Evolutionary conservation across 192 early-diverging fungal species (phyloP), one percentile per base, ranked within the genome.

Genomic region (Backusella circina): DNA sequence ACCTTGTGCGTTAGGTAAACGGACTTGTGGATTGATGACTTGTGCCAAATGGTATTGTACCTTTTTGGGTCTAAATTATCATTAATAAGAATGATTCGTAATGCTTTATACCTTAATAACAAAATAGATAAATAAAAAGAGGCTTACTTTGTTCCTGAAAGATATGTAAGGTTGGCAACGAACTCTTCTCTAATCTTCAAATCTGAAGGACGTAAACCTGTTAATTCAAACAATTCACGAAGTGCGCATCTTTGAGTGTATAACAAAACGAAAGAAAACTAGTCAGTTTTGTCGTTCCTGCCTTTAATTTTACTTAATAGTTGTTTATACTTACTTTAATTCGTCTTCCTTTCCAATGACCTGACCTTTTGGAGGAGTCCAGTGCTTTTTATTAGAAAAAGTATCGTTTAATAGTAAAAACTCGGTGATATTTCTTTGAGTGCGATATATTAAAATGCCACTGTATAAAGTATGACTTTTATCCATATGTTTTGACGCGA

Each of bases 371-470:
- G 95, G 95, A 71, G 91, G 89, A 44, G 86, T 88, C 94, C 95
- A 96, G 81, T 95, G 90, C 75, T 88, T 85, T 76, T 93, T 92
- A 79, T 93, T 88, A 70, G 90, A 82, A 73, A 89, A 93, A 67
- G 92, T 88, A 84, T 94, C 92, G 87, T 94, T 91, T 78, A 94
- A 86, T 77, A 96, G 85, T 84, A 96, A 88, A 77, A 92, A 93
- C 86, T 96, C 95, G 74, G 88, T 84, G 83, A 4, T 61, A 61
- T 87, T 85, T 68, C 87, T 76, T 71, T 88, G 86, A 80, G 87
- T 80, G 84, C 92, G 89, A 84, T 91, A 93, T 79, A 91, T 88
- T 80, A 93, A 80, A 78, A 93, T 85, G 75, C 92, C 92, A 54
- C 54, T 61, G 90, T 84, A 71, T 80, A 80, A 47, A 66, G 23